Conservation (phyloP, 2,329 filamentous ascomycete species). For the Verticillium nubilum region DNA sequence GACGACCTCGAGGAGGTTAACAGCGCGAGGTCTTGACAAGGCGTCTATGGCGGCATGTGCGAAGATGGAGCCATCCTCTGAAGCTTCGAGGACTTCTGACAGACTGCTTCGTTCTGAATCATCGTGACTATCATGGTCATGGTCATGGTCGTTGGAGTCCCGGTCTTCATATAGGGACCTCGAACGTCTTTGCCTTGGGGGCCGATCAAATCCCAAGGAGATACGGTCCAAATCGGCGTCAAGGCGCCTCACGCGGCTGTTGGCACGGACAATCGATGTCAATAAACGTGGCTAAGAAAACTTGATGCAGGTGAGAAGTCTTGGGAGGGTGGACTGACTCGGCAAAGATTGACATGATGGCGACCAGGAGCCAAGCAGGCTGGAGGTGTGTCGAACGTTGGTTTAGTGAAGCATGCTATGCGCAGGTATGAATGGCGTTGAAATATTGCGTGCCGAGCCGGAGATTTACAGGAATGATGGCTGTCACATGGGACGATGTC, state of each 20-base stretch:
- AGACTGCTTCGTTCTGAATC: background rate
- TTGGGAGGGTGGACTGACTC: conserved; percentile 31
- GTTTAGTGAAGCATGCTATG: background rate
- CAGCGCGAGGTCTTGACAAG: conserved; percentile 47
- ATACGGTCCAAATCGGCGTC: conserved; percentile 63
- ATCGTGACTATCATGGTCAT: conserved; percentile 12
- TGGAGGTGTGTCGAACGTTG: background rate
- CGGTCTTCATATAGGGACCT: background rate
- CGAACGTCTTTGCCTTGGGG: conserved; percentile 8
- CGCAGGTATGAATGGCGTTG: background rate
- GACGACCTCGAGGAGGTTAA: conserved; percentile 62
- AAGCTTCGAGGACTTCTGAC: conserved; percentile 16
- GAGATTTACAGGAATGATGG: background rate
- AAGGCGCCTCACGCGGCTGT: conserved; percentile 55
- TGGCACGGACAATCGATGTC: background rate
- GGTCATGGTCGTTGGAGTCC: conserved; percentile 3
- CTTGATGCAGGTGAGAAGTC: background rate
- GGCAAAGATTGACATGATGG: conserved; percentile 37
- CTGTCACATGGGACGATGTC: background rate
- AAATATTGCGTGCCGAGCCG: background rate
- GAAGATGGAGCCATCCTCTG: conserved; percentile 23
- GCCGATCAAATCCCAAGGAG: conserved; percentile 29
- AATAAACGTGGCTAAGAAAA: background rate
- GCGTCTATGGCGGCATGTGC: conserved; percentile 28
- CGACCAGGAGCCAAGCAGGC: background rate